Evolutionary conservation across 139 green algal species (phyloP), one percentile per base, ranked within the genome.

Genomic region (Asterochloris sp.): DNA sequence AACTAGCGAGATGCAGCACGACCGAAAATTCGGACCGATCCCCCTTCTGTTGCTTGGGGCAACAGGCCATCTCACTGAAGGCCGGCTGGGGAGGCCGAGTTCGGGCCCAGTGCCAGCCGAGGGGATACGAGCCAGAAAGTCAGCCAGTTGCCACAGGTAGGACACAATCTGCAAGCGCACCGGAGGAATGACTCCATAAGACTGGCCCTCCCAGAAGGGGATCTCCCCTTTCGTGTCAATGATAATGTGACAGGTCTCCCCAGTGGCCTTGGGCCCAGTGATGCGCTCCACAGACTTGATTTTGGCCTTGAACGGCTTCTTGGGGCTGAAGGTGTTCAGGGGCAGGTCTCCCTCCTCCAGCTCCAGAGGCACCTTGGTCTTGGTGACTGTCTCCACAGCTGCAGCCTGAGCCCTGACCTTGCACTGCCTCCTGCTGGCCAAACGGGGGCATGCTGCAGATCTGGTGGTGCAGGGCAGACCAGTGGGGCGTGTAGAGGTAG

Each of bases 161-260:
- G 21, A 24, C n/a, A 61, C 28, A 54, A 54, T 54, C 38, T 54
- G 38, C 38, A 54, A 0, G 85, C 89, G 85, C 69, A 95, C 91
- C 38, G 97, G 97, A 77, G 97, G 97, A 88, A 99, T 97, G 74
- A 99, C 94, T 78, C 97, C 97, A 88, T 99, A 99, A 47, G 93
- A 98, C 92, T 99, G 97, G 74, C 96, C 97, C 92, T 99, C 97
- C 90, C 93, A 97, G 91, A 97, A 99, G 76, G 97, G 97, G 80
- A 99, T 97, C 78, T 99, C 92, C 80, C 93, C 92, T 23, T 94
- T 88, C 74, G 96, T 98, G 85, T 99, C 90, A 85, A 99, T 97
- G 84, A 99, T 91, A 85, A 99, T 98, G 94, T 99, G 92, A 88
- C 88, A 97, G 54, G 95, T 98, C 91, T 99, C 94, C 69, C 87